Evolutionary conservation across 2,329 filamentous ascomycete species (phyloP), one percentile per base, ranked within the genome.

Genomic region (Aspergillus udagawae): DNA sequence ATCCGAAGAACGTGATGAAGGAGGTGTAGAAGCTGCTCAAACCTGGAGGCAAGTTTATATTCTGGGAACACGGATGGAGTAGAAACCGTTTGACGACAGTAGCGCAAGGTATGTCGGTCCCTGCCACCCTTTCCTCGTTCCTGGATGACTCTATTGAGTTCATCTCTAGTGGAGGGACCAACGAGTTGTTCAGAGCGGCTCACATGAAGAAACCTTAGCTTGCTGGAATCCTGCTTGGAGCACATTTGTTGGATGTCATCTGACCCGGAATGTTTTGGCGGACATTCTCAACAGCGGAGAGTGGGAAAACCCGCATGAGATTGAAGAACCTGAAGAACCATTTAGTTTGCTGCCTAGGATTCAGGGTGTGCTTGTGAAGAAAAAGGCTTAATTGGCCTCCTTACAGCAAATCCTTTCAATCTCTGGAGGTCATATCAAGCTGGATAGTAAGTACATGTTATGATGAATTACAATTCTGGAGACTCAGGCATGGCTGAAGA

Each of bases 1-100:
- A 67, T 47, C 52, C 56, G 1, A 60, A 59, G 28, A 54, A 9
- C 5, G 63, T 67, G 27, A 64, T 65, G 56, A 60, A 53, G n/a
- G 60, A 56, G 51, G 56, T 79, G n/a, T 76, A 75, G 60, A 71
- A 71, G 52, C 60, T 80, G 28, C 60, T 81, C 45, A 80, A 75
- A 59, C 78, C 78, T 0, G 78, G 78, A 1, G 78, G 78, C 12
- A 73, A 70, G 48, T 75, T 80, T 56, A 67, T 81, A 27, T 79
- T 80, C 54, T 80, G 78, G 74, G 78, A 80, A 59, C 78, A 80
- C 55, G 59, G 53, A 20, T 49, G 45, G 42, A 68, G 58, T 50
- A 44, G 48, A 38, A 42, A 66, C n/a, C 23, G 21, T 41, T 25
- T 72, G 21, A 77, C 75, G 3, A 56, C 54, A 35, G 47, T 61